These are phyloP conservation scores for Tetrahymena malaccensis DNA, from an alignment of 73 alveolate genomes.

Conservation along the genomic window DNA sequence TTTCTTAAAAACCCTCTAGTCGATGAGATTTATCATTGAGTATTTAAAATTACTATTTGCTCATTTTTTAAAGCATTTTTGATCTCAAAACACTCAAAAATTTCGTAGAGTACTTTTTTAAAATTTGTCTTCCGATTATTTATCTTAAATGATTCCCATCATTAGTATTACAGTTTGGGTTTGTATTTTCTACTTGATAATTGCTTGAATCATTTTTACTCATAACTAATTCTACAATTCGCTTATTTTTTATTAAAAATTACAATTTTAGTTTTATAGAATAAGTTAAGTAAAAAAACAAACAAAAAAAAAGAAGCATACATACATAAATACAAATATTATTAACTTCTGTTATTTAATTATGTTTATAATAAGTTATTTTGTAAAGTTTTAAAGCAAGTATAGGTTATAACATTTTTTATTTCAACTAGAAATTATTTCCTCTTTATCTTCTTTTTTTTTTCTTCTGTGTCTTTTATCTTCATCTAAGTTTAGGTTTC, in stretches of 20 bases:
- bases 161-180: not conserved
- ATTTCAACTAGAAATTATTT: not conserved
- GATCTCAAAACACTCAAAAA: not conserved
- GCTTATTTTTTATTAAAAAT: too few species aligned
- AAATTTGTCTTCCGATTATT: not conserved
- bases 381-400: too few species aligned
- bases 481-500: slow-evolving; percentile 76
- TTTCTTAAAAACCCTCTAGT: not conserved
- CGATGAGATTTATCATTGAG: not conserved
- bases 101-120: not conserved
- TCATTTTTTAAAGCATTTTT: not conserved
- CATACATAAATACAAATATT: not conserved
- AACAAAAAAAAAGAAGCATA: too few species aligned
- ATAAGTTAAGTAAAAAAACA: too few species aligned
- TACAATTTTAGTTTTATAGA: not conserved
- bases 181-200: not conserved
- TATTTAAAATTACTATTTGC: not conserved
- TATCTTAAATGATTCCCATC: not conserved
- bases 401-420: not conserved
- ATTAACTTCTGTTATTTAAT: too few species aligned
- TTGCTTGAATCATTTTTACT: not conserved
- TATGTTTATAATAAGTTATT: too few species aligned
- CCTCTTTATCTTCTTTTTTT: not conserved
- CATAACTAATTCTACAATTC: not conserved
- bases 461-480: slow-evolving; percentile 71